Percentiles rank a stretch among this genome's conserved stretches.
These are phyloP conservation scores for Yamadazyma kitorensis DNA, from an alignment of 805 yeast species.

Conservation along the genomic window DNA sequence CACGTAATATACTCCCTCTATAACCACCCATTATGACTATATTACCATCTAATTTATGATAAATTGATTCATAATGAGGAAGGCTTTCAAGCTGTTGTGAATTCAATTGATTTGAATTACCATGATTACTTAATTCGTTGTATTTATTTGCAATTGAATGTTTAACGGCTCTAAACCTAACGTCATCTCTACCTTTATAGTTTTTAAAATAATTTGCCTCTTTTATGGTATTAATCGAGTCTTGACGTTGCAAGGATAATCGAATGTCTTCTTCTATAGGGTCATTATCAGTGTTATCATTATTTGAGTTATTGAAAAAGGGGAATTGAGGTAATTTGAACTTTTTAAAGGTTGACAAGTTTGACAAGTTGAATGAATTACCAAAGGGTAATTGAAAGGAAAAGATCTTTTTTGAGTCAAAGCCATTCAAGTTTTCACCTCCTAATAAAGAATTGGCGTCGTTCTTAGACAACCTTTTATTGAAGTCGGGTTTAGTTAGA, in stretches of 20 bases:
- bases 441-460: slow-evolving; percentile 53
- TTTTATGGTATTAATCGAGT: slow-evolving; percentile 57
- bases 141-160: slow-evolving; percentile 55
- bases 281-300: slow-evolving; percentile 12
- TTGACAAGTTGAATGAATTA: slow-evolving; percentile 32
- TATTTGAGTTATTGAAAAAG: slow-evolving; percentile 7
- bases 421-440: slow-evolving; percentile 34
- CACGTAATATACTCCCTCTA: slow-evolving; percentile 77
- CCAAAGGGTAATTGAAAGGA: slow-evolving; percentile 62
- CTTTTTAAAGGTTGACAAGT: slow-evolving; percentile 19
- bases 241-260: slow-evolving; percentile 48
- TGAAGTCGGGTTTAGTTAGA: not conserved
- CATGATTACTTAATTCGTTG: slow-evolving; percentile 29
- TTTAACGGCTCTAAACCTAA: slow-evolving; percentile 66
- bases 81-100: slow-evolving; percentile 13
- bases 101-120: not conserved
- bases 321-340: slow-evolving; percentile 5
- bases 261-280: slow-evolving; percentile 27
- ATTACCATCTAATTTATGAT: slow-evolving; percentile 69
- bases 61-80: slow-evolving; percentile 44
- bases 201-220: slow-evolving; percentile 58
- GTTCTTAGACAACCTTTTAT: slow-evolving; percentile 5
- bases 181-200: slow-evolving; percentile 59
- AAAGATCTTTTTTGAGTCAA: slow-evolving; percentile 43
- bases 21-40: slow-evolving; percentile 84